A percentile compares a stretch with the other conserved stretches of the same genome.
Conservation (phyloP, 2,329 filamentous ascomycete genomes). For the Exophiala sp. region DNA sequence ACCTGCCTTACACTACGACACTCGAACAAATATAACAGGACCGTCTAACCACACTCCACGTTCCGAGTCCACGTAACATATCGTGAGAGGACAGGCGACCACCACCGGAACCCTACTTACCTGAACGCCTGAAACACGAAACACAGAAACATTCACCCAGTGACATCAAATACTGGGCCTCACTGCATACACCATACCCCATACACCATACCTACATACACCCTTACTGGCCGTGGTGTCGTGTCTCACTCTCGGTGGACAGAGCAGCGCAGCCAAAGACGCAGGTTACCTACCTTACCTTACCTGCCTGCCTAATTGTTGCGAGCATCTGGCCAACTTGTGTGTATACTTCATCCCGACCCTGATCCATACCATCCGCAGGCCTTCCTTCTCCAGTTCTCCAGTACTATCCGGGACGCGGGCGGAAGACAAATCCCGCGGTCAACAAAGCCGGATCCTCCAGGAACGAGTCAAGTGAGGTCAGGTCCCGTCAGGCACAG, state of each 20-base stretch:
- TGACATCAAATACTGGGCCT: slow-evolving; percentile 15
- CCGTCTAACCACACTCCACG: too few relatives aligned
- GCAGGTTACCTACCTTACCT: too few relatives aligned
- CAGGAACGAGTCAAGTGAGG: too few relatives aligned
- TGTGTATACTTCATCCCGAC: slow-evolving; percentile 14
- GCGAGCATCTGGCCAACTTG: background rate
- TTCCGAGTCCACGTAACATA: too few relatives aligned
- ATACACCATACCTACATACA: background rate
- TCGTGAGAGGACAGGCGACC: too few relatives aligned
- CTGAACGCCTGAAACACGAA: background rate
- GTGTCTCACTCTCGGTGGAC: background rate
- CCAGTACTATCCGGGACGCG: background rate
- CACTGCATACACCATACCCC: background rate
- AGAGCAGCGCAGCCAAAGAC: too few relatives aligned
- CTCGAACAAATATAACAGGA: too few relatives aligned
- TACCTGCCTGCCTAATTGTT: too few relatives aligned
- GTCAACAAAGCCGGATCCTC: background rate
- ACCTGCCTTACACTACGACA: too few relatives aligned
- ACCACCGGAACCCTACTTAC: too few relatives aligned
- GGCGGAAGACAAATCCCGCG: background rate
- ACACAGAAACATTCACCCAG: too few relatives aligned
- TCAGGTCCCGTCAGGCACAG: too few relatives aligned
- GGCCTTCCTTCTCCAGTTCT: background rate
- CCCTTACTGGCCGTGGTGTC: background rate
- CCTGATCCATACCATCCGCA: background rate